These are phyloP conservation scores for Henningerozyma blattae DNA, from an alignment of 805 yeast genomes.

Conservation along the genomic window DNA sequence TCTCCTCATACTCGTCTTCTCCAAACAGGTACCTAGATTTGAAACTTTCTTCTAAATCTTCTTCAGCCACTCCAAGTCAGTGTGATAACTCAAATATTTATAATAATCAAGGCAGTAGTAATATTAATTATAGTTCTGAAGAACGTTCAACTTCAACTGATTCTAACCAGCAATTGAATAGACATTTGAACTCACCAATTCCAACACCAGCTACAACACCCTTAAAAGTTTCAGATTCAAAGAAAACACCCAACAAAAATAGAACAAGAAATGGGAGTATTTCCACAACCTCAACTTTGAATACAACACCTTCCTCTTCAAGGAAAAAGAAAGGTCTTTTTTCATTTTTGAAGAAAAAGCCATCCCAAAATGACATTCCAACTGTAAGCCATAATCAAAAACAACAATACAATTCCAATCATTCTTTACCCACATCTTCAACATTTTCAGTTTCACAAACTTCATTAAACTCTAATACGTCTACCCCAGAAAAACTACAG, in stretches of 20 bases:
- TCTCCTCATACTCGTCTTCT: too few species aligned
- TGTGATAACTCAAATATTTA: too few species aligned
- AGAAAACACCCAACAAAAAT: constrained; percentile 1
- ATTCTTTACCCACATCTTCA: constrained; percentile 8
- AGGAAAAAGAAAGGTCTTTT: constrained; percentile 17
- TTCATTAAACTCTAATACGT: constrained; percentile 2
- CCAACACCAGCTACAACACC: background rate
- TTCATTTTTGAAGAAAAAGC: constrained; percentile 20
- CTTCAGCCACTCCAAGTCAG: too few species aligned
- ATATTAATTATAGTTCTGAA: background rate
- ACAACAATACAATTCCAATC: constrained; percentile 1
- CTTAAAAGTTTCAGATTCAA: background rate
- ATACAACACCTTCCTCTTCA: constrained; percentile 1
- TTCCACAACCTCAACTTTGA: too few species aligned
- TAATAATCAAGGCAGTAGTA: background rate
- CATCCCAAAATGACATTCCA: constrained; percentile 4
- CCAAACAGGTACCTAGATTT: too few species aligned
- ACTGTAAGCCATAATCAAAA: too few species aligned
- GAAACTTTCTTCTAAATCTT: too few species aligned
- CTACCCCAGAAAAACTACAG: constrained; percentile 12
- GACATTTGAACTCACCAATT: background rate
- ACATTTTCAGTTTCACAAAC: constrained; percentile 7
- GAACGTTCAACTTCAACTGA: background rate
- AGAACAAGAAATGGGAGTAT: background rate
- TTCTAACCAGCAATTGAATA: too few species aligned